A percentile compares a stretch with the other conserved stretches of the same genome.
These are phyloP conservation scores for Elasticomyces elasticus DNA, from an alignment of 495 filamentous ascomycete species.

Conservation along the genomic window DNA sequence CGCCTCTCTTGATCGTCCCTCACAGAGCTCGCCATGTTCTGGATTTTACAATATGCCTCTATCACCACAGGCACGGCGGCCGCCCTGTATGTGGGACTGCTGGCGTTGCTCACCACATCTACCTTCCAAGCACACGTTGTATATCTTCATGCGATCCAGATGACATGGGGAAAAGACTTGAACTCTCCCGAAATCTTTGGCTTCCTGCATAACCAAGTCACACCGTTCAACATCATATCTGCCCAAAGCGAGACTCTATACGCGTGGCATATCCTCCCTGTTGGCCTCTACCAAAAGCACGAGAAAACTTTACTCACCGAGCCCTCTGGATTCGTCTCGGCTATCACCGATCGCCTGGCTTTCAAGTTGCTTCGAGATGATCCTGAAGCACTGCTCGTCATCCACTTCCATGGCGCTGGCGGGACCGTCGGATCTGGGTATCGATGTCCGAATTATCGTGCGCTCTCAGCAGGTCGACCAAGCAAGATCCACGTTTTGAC, in stretches of 20 bases:
- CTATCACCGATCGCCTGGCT: slow-evolving; percentile 45
- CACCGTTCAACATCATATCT: slow-evolving; percentile 53
- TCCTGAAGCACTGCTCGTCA: slow-evolving; percentile 48
- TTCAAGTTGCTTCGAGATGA: slow-evolving; percentile 56
- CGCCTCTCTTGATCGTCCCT: too few species aligned
- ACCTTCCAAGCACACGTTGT: slow-evolving; percentile 41
- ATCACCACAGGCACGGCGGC: not conserved
- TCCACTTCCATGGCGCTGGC: slow-evolving; percentile 47
- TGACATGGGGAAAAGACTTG: slow-evolving; percentile 43
- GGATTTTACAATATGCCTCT: slow-evolving; percentile 1
- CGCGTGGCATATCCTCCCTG: slow-evolving; percentile 63
- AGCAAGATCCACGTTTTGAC: slow-evolving; percentile 52
- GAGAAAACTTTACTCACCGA: slow-evolving; percentile 43
- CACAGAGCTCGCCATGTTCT: too few species aligned
- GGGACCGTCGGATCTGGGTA: slow-evolving; percentile 56
- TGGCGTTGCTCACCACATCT: slow-evolving; percentile 35
- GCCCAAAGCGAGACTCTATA: slow-evolving; percentile 49
- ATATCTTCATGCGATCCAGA: slow-evolving; percentile 38
- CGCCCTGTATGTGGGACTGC: slow-evolving; percentile 3
- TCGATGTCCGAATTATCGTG: slow-evolving; percentile 53
- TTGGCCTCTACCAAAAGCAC: slow-evolving; percentile 52
- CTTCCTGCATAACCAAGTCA: slow-evolving; percentile 54
- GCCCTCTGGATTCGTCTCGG: slow-evolving; percentile 33
- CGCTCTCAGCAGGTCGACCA: slow-evolving; percentile 46
- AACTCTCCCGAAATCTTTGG: slow-evolving; percentile 41